Evolutionary conservation across 2,329 filamentous ascomycete species (phyloP).

Genomic region (Ustilaginoidea virens): DNA sequence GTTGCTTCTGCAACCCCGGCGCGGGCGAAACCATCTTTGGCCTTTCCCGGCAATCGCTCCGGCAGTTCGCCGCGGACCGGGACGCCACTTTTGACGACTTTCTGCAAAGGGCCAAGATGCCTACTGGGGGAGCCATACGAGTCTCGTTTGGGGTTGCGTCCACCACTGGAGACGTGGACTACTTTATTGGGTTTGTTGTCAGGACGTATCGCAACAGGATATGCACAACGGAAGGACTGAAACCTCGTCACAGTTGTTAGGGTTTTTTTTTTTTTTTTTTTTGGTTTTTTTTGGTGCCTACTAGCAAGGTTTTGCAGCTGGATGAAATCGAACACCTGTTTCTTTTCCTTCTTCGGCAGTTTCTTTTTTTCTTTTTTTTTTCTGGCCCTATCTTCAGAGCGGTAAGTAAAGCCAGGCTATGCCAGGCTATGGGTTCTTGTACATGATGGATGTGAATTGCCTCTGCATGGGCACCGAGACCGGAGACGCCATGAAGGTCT

Average conservation of each 20-base stretch:
- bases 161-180: slow-evolving; percentile 18
- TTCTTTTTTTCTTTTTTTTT: too few species aligned
- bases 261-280: background rate
- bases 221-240: background rate
- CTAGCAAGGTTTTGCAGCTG: too few species aligned
- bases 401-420: too few species aligned
- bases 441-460: too few species aligned
- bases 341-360: too few species aligned
- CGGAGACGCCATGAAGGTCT: too few species aligned
- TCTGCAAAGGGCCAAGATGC: slow-evolving; percentile 3
- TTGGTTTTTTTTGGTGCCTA: background rate
- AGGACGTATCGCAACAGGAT: slow-evolving; percentile 17
- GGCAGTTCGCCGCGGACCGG: background rate
- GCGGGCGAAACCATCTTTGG: slow-evolving; percentile 20
- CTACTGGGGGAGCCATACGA: slow-evolving; percentile 18
- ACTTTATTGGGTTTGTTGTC: slow-evolving; percentile 18
- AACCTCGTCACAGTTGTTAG: background rate
- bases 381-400: too few species aligned
- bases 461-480: too few species aligned
- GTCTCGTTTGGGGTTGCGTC: slow-evolving; percentile 24
- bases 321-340: too few species aligned
- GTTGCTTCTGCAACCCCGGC: slow-evolving; percentile 28
- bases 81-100: slow-evolving; percentile 7
- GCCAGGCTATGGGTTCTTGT: too few species aligned
- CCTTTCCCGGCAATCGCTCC: slow-evolving; percentile 5